phyloP scores from a whole-genome alignment of 352 stramenopile genomes.

The Globisporangium canariense region DNA sequence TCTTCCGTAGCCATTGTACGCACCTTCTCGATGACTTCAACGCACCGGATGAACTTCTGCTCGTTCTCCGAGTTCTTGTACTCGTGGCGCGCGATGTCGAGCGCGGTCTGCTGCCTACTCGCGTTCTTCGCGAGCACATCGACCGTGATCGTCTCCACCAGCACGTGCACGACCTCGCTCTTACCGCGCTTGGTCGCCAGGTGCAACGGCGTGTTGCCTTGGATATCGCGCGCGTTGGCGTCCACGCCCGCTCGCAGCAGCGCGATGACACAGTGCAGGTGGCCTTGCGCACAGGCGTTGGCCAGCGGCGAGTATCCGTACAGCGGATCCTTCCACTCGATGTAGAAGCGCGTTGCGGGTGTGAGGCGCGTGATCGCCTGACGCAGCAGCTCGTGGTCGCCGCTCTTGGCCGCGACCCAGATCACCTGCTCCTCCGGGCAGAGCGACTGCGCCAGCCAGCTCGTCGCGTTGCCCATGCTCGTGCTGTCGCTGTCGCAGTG shows the following conservation, averaged over 20 bases:
- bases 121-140: slow-evolving; percentile 55
- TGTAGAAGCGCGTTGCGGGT: slow-evolving; percentile 53
- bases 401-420: slow-evolving; percentile 74
- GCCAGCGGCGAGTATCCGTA: slow-evolving; percentile 66
- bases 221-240: slow-evolving; percentile 50
- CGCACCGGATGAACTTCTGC: slow-evolving; percentile 55
- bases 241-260: slow-evolving; percentile 57
- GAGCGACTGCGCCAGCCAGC: slow-evolving; percentile 68
- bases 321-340: slow-evolving; percentile 68
- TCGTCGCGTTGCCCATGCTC: slow-evolving; percentile 70
- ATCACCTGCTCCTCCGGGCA: slow-evolving; percentile 72
- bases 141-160: slow-evolving; percentile 49
- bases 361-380: slow-evolving; percentile 48
- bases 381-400: slow-evolving; percentile 49
- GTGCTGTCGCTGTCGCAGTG: too few relatives aligned
- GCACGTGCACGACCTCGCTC: slow-evolving; percentile 60
- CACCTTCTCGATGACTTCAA: slow-evolving; percentile 83
- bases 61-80: slow-evolving; percentile 37
- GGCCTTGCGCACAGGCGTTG: slow-evolving; percentile 54
- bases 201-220: slow-evolving; percentile 67
- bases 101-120: slow-evolving; percentile 52
- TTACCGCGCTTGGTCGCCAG: slow-evolving; percentile 56
- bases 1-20: neutral
- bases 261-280: slow-evolving; percentile 55
- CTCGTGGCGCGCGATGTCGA: slow-evolving; percentile 66